Percentiles rank a stretch among this genome's conserved stretches.
Conservation (phyloP, 2,329 filamentous ascomycete genomes). For the Pestalotiopsis fici region DNA sequence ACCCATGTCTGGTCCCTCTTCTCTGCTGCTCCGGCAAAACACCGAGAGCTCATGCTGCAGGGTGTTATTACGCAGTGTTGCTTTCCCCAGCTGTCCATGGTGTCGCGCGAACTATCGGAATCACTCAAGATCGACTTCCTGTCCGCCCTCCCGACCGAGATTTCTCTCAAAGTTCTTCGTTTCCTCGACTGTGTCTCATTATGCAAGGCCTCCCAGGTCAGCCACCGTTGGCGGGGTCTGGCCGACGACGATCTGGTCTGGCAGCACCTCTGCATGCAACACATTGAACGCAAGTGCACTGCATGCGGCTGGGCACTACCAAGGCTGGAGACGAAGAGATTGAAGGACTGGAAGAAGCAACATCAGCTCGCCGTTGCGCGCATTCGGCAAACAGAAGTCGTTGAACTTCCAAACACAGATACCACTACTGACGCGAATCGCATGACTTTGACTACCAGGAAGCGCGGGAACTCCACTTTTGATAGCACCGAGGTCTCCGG, state of each 20-base stretch:
- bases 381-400: slow-evolving; percentile 23
- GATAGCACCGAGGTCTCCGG: slow-evolving; percentile 20
- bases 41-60: slow-evolving; percentile 93
- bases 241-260: slow-evolving; percentile 98
- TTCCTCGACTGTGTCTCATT: slow-evolving; percentile 92
- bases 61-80: slow-evolving; percentile 96
- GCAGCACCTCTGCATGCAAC: slow-evolving; percentile 96
- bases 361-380: slow-evolving; percentile 61
- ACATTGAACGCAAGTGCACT: slow-evolving; percentile 79
- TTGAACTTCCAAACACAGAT: slow-evolving; percentile 15
- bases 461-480: slow-evolving; percentile 31
- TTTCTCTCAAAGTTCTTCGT: slow-evolving; percentile 90
- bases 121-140: slow-evolving; percentile 98
- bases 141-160: slow-evolving; percentile 81
- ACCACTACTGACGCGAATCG: background rate
- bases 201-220: slow-evolving; percentile 95
- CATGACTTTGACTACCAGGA: slow-evolving; percentile 22
- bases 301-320: slow-evolving; percentile 97
- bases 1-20: slow-evolving; percentile 98
- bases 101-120: slow-evolving; percentile 87
- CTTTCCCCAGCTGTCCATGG: slow-evolving; percentile 92
- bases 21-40: slow-evolving; percentile 90
- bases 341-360: slow-evolving; percentile 84
- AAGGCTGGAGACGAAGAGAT: slow-evolving; percentile 81
- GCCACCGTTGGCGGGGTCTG: slow-evolving; percentile 79